Percentiles rank a stretch among this genome's conserved stretches.
Evolutionary conservation across 352 stramenopile species (phyloP).

Genomic region (Elongisporangium undulatum): DNA sequence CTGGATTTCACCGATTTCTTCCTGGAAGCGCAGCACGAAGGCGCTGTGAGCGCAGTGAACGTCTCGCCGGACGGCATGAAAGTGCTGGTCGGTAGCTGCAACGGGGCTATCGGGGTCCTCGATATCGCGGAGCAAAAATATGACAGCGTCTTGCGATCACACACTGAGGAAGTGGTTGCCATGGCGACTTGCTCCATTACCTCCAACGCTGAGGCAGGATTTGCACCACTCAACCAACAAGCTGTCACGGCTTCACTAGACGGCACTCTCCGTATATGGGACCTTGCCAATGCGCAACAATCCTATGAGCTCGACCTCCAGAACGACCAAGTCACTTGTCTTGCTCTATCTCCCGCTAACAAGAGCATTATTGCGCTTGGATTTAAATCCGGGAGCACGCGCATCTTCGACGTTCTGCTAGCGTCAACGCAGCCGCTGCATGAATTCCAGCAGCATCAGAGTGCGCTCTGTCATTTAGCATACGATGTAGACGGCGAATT

Average conservation of each 20-base stretch:
- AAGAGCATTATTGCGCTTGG: conserved; percentile 57
- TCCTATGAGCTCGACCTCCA: conserved; percentile 83
- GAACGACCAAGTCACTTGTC: conserved; percentile 51
- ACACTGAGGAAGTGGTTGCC: conserved; percentile 45
- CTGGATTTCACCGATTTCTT: conserved; percentile 92
- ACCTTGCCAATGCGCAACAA: conserved; percentile 50
- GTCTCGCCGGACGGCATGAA: conserved; percentile 78
- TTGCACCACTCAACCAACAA: conserved; percentile 15
- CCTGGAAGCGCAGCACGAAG: conserved; percentile 85
- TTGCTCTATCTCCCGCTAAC: conserved; percentile 37
- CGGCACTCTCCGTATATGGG: conserved; percentile 84
- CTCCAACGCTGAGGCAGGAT: not conserved
- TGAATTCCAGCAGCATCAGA: conserved; percentile 87
- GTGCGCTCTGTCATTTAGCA: conserved; percentile 44
- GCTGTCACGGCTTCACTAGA: conserved; percentile 70
- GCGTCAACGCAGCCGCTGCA: conserved; percentile 26
- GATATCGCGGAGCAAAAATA: conserved; percentile 83
- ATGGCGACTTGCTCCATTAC: conserved; percentile 15
- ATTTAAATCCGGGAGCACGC: conserved; percentile 76
- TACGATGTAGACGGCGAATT: conserved; percentile 39
- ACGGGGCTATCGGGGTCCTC: conserved; percentile 81
- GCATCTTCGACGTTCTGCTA: conserved; percentile 74
- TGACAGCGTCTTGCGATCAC: conserved; percentile 71
- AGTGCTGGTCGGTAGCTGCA: conserved; percentile 65
- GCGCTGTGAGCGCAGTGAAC: conserved; percentile 52